A percentile compares a stretch with the other conserved stretches of the same genome.
phyloP scores from a whole-genome alignment of 257 asterid genomes.

The Linaria vulgaris region DNA sequence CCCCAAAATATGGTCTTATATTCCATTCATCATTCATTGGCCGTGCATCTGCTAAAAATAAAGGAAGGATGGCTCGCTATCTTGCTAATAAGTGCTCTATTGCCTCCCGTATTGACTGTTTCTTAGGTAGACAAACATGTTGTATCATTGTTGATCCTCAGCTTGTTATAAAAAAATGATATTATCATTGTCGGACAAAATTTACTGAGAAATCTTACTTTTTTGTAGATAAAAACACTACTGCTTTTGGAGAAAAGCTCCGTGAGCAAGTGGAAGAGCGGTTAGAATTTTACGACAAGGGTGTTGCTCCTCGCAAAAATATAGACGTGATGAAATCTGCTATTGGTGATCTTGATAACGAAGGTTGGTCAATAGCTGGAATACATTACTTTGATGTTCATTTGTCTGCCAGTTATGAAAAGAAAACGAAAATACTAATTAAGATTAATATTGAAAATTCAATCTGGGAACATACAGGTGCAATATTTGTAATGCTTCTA shows the following conservation, averaged over 20 bases:
- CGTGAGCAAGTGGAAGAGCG: slow-evolving; percentile 99
- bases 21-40: slow-evolving; percentile 99
- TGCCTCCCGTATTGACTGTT: slow-evolving; percentile 95
- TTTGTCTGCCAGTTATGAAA: not conserved
- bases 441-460: too few species aligned
- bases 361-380: slow-evolving; percentile 48
- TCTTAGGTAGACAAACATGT: slow-evolving; percentile 49
- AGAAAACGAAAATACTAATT: too few species aligned
- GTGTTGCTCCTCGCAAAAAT: slow-evolving; percentile 97
- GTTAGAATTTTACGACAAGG: slow-evolving; percentile 90
- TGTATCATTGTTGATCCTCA: not conserved
- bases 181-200: too few species aligned
- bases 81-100: slow-evolving; percentile 99
- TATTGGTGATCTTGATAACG: slow-evolving; percentile 42
- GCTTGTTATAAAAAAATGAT: too few species aligned
- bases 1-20: slow-evolving; percentile 95
- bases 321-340: slow-evolving; percentile 88
- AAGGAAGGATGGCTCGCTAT: slow-evolving; percentile 98
- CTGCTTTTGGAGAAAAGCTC: slow-evolving; percentile 84
- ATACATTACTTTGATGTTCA: not conserved
- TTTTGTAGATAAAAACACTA: slow-evolving; percentile 65
- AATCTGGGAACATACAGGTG: too few species aligned
- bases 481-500: too few species aligned
- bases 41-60: slow-evolving; percentile 88
- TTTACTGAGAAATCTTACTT: not conserved